A percentile compares a stretch with the other conserved stretches of the same genome.
Conservation (phyloP, 129 eudicot genomes). For the Cynara cardunculus region DNA sequence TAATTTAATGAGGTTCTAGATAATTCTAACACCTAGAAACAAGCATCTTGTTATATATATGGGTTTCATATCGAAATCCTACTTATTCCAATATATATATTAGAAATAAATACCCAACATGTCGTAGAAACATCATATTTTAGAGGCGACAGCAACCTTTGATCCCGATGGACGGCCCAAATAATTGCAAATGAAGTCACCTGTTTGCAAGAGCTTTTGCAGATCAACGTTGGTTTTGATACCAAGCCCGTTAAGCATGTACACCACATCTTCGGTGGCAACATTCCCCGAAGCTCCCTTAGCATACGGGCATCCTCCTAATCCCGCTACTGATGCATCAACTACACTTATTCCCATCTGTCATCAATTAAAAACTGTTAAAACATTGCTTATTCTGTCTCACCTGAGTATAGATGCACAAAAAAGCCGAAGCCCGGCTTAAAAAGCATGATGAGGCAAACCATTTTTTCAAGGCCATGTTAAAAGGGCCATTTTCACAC, state of each 20-base stretch:
- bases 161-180: constrained; percentile 76
- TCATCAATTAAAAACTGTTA: not conserved
- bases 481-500: not conserved
- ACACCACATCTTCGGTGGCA: constrained; percentile 95
- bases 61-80: not conserved
- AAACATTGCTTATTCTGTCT: not conserved
- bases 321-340: constrained; percentile 85
- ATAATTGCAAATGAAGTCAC: constrained; percentile 71
- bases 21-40: not conserved
- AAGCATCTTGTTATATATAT: not conserved
- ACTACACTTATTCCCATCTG: constrained; percentile 95
- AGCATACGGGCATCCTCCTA: constrained; percentile 98
- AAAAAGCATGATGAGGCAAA: not conserved
- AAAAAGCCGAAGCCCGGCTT: not conserved
- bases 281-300: constrained; percentile 98
- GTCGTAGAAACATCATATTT: constrained; percentile 30
- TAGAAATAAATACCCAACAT: not conserved
- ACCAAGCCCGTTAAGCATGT: constrained; percentile 93
- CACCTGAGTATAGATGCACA: too few relatives aligned
- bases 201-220: constrained; percentile 66
- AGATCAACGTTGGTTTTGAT: constrained; percentile 71
- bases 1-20: not conserved
- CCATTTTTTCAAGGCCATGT: too few relatives aligned
- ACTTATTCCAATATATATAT: not conserved
- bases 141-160: constrained; percentile 79